Percentiles rank a stretch among this genome's conserved stretches.
These are phyloP conservation scores for Cetradonia linearis DNA, from an alignment of 495 filamentous ascomycete species.

Conservation along the genomic window DNA sequence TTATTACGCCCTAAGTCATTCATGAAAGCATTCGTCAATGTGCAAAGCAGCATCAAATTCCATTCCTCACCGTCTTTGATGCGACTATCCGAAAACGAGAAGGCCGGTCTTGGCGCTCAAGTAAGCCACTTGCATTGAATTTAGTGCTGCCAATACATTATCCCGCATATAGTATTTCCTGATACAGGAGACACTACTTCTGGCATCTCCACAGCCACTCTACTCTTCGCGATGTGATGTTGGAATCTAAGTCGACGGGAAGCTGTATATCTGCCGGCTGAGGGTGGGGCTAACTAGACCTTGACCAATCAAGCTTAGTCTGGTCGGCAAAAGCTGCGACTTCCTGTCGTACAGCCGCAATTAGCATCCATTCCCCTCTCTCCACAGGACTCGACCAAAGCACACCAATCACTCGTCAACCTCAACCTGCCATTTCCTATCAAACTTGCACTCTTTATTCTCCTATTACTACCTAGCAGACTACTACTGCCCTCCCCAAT, in stretches of 20 bases:
- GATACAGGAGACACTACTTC: not conserved
- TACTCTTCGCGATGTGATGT: not conserved
- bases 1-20: not conserved
- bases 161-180: not conserved
- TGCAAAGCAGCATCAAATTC: not conserved
- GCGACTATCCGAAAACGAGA: slow-evolving; percentile 8
- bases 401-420: slow-evolving; percentile 10
- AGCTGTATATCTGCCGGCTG: slow-evolving; percentile 7
- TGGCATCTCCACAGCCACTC: not conserved
- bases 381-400: slow-evolving; percentile 14
- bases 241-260: not conserved
- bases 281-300: slow-evolving; percentile 9
- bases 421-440: slow-evolving; percentile 7
- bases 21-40: not conserved
- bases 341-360: slow-evolving; percentile 12
- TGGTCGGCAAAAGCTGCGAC: slow-evolving; percentile 23
- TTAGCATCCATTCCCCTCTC: slow-evolving; percentile 18
- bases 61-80: slow-evolving; percentile 1
- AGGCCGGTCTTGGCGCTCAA: slow-evolving; percentile 7
- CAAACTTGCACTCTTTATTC: slow-evolving; percentile 1
- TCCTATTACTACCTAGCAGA: not conserved
- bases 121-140: not conserved
- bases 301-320: slow-evolving; percentile 7
- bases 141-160: not conserved
- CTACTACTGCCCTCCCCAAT: not conserved